phyloP scores from a whole-genome alignment of 306 rosid genomes.

The Citrullus colocynthis region DNA sequence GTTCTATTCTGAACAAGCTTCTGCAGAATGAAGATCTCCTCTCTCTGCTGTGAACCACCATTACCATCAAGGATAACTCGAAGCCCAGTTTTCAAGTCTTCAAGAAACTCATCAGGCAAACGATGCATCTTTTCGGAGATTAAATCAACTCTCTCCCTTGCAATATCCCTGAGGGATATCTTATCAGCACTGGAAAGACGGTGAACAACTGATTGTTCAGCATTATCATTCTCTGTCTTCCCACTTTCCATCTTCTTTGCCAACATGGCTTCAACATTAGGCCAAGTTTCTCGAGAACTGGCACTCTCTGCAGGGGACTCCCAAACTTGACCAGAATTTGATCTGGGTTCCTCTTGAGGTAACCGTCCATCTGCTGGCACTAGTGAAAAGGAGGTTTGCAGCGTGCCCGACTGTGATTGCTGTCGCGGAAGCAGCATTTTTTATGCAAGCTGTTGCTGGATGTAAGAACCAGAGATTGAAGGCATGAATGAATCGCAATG shows the following conservation, averaged over 20 bases:
- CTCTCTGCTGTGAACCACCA: conserved; percentile 77
- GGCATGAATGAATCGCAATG: conserved; percentile 30
- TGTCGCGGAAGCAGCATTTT: conserved; percentile 79
- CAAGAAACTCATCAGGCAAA: conserved; percentile 66
- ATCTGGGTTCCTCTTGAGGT: conserved; percentile 72
- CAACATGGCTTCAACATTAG: conserved; percentile 44
- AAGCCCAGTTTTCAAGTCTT: conserved; percentile 65
- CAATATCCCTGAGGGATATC: conserved; percentile 71
- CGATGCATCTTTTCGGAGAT: conserved; percentile 69
- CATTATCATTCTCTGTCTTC: conserved; percentile 52
- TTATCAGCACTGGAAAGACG: conserved; percentile 67
- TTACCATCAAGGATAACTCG: conserved; percentile 82
- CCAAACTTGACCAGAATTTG: conserved; percentile 51
- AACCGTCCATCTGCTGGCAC: conserved; percentile 59
- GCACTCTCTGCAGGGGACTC: conserved; percentile 96
- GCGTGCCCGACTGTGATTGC: conserved; percentile 63
- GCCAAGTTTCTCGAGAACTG: conserved; percentile 88
- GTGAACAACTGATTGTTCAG: conserved; percentile 68
- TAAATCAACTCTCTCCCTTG: conserved; percentile 74
- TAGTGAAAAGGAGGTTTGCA: conserved; percentile 65
- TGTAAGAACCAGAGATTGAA: conserved; percentile 40
- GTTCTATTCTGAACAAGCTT: conserved; percentile 71
- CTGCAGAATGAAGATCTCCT: conserved; percentile 76
- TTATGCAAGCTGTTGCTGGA: conserved; percentile 24
- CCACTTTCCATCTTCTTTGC: conserved; percentile 73